phyloP scores from a whole-genome alignment of 768 basidiomycete genomes.

The Exidia glandulosa region DNA sequence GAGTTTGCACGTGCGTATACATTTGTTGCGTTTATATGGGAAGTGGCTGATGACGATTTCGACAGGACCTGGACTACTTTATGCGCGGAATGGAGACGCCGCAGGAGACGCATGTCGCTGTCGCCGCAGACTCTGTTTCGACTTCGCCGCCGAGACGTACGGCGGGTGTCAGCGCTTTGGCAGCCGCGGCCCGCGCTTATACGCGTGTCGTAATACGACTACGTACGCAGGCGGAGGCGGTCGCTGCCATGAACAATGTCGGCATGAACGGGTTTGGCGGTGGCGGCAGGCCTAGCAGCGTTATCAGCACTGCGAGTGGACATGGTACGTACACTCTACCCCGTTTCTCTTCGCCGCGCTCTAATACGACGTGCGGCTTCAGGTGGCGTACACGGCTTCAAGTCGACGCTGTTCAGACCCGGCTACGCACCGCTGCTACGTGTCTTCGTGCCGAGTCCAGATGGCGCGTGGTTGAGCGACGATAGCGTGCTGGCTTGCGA shows the following conservation, averaged over 20 bases:
- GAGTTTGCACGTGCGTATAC: slow-evolving; percentile 42
- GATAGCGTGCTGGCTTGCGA: slow-evolving; percentile 74
- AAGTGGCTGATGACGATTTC: slow-evolving; percentile 7
- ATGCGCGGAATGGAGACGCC: slow-evolving; percentile 72
- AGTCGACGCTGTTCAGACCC: slow-evolving; percentile 58
- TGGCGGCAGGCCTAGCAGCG: not conserved
- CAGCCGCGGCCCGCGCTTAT: slow-evolving; percentile 61
- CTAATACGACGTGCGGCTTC: not conserved
- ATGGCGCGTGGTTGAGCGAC: slow-evolving; percentile 80
- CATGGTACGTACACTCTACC: slow-evolving; percentile 1
- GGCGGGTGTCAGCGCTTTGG: slow-evolving; percentile 5
- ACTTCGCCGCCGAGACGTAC: slow-evolving; percentile 1
- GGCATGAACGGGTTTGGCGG: not conserved
- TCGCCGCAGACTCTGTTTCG: slow-evolving; percentile 10
- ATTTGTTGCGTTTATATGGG: slow-evolving; percentile 1
- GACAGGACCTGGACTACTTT: slow-evolving; percentile 70
- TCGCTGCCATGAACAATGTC: not conserved
- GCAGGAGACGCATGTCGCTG: slow-evolving; percentile 53
- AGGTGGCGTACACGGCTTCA: slow-evolving; percentile 26
- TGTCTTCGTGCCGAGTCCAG: slow-evolving; percentile 78
- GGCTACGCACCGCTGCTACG: slow-evolving; percentile 67
- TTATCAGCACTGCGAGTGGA: not conserved
- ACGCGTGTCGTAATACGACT: slow-evolving; percentile 71
- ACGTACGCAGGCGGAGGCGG: slow-evolving; percentile 64
- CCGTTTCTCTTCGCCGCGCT: not conserved